These are phyloP conservation scores for Tolypocladium nubicola DNA, from an alignment of 2,329 filamentous ascomycete species.

Conservation along the genomic window DNA sequence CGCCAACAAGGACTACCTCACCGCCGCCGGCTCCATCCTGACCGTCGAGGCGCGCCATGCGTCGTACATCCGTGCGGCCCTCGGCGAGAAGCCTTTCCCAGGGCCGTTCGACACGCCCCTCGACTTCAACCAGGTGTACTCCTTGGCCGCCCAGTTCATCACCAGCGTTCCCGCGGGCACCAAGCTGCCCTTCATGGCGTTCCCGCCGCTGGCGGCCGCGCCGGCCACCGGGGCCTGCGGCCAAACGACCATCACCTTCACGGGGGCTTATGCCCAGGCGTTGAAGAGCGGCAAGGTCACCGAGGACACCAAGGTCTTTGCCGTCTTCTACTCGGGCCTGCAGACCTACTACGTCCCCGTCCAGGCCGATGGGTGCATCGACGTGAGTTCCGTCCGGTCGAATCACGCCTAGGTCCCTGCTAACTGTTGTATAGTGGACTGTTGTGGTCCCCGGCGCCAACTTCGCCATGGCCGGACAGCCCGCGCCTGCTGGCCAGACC, in stretches of 20 bases:
- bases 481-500: slow-evolving; percentile 16
- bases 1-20: slow-evolving; percentile 45
- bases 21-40: slow-evolving; percentile 52
- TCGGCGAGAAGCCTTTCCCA: slow-evolving; percentile 41
- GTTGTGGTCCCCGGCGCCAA: slow-evolving; percentile 4
- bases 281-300: slow-evolving; percentile 1
- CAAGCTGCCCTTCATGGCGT: slow-evolving; percentile 48
- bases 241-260: background rate
- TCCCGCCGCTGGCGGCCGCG: slow-evolving; percentile 26
- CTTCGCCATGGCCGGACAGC: slow-evolving; percentile 2
- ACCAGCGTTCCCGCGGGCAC: slow-evolving; percentile 44
- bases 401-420: background rate
- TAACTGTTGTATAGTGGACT: slow-evolving; percentile 6
- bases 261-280: slow-evolving; percentile 1
- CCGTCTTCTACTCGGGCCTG: slow-evolving; percentile 8
- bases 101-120: slow-evolving; percentile 51
- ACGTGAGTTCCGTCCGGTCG: background rate
- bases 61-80: slow-evolving; percentile 43
- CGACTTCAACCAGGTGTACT: slow-evolving; percentile 47
- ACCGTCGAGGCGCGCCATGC: slow-evolving; percentile 53
- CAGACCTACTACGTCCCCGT: slow-evolving; percentile 10
- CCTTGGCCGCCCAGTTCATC: slow-evolving; percentile 55
- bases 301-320: slow-evolving; percentile 1
- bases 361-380: background rate
- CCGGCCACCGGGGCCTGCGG: background rate